Percentiles rank a stretch among this genome's conserved stretches.
Conservation (phyloP, 2,329 filamentous ascomycete genomes). For the Penicillium sp. region DNA sequence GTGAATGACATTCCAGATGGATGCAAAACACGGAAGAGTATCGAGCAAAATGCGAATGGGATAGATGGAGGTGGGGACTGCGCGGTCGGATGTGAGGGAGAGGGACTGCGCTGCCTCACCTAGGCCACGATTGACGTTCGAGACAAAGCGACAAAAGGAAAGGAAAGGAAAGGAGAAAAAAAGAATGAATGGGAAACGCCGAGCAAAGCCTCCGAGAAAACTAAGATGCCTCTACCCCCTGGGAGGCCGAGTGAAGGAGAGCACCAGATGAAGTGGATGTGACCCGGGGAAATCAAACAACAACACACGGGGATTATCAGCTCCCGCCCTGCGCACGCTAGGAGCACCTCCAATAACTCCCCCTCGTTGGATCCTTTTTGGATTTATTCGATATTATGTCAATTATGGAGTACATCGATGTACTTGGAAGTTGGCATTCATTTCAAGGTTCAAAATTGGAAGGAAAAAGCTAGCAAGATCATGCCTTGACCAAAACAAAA, state of each 20-base stretch:
- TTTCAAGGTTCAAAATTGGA: not conserved
- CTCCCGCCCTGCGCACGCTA: constrained; percentile 16
- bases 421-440: not conserved
- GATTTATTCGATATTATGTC: not conserved
- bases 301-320: constrained; percentile 9
- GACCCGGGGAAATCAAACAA: constrained; percentile 9
- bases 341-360: constrained; percentile 16
- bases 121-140: constrained; percentile 4
- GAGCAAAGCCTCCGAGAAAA: constrained; percentile 6
- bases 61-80: constrained; percentile 6
- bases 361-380: not conserved
- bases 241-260: constrained; percentile 7
- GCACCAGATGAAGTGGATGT: constrained; percentile 1
- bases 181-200: constrained; percentile 3
- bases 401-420: not conserved
- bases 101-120: constrained; percentile 1
- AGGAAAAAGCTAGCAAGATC: not conserved
- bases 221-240: constrained; percentile 2
- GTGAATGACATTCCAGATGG: constrained; percentile 30
- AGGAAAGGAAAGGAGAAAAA: not conserved
- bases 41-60: constrained; percentile 4
- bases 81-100: constrained; percentile 3
- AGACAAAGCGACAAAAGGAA: not conserved
- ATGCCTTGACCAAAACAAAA: not conserved
- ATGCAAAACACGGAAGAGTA: constrained; percentile 15